Base-by-base conservation (phyloP, 1,284 basidiomycete species). In the Ustilago trichophora region DNA sequence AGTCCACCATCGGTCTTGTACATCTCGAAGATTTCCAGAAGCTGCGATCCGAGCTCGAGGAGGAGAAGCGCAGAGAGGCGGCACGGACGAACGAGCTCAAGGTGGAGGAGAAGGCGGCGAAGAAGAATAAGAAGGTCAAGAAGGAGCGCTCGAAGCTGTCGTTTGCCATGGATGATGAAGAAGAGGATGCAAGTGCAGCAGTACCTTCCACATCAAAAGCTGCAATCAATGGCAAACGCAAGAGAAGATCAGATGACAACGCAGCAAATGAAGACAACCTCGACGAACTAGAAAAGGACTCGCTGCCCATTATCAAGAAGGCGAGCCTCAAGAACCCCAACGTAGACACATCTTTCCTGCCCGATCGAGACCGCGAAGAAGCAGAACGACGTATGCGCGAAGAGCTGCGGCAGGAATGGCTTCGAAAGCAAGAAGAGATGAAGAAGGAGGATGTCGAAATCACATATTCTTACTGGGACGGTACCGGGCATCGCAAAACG, bases 391-490 rank as follows among this genome's bases (percentile, higher is more conserved):
- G 87, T 41, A 89, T 93, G 80, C 86, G 96, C 26, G 95, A 98
- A 81, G 87, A 90, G 52, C 85, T 99, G 31, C 86, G 95, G 4
- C 87, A 93, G 68, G 88, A 96, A 80, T 99, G 94, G 93, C 84
- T 98, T 27, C 85, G 85, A 57, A 90, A 89, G 80, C 95, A 99
- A 77, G 93, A 94, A 68, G 86, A 89, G 33, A 87, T 91, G 75
- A 97, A 96, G 83, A 84, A 86, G 35, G 93, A 95, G 74, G 90
- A 92, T 22, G 90, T 97, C 52, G 92, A 95, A 80, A 87, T 97
- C 69, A 89, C 89, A 0, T 99, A 98, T 80, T 96, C 93, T 0
- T 98, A 90, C 83, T 99, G 96, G 96, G 95, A 99, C 79, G 95
- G 95, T 5, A 93, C 90, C 75, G 96, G 96, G 0, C 96, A 98